A percentile compares a stretch with the other conserved stretches of the same genome.
These are phyloP conservation scores for Wilcoxina mikolae DNA, from an alignment of 495 filamentous ascomycete genomes.

Conservation along the genomic window DNA sequence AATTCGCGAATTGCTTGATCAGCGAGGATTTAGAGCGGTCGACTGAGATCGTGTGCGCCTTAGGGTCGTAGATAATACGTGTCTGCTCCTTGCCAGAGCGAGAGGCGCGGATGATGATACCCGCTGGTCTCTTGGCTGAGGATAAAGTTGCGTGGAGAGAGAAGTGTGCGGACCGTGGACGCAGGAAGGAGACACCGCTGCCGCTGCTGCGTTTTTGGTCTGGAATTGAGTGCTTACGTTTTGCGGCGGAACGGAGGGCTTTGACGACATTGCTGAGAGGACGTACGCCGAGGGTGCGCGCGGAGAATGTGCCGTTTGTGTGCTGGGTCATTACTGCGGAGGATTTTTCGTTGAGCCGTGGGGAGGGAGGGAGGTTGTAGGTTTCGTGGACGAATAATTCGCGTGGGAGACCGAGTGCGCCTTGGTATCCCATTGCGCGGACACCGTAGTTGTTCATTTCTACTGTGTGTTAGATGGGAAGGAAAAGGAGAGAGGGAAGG, in stretches of 20 bases:
- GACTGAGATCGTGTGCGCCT: slow-evolving; percentile 14
- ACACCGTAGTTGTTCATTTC: slow-evolving; percentile 30
- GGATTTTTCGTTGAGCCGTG: slow-evolving; percentile 15
- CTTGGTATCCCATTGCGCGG: slow-evolving; percentile 34
- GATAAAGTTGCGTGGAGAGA: slow-evolving; percentile 10
- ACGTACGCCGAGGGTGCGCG: slow-evolving; percentile 30
- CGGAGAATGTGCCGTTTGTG: slow-evolving; percentile 29
- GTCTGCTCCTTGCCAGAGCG: slow-evolving; percentile 23
- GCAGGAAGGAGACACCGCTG: slow-evolving; percentile 1
- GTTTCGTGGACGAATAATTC: slow-evolving; percentile 33
- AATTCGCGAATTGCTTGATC: slow-evolving; percentile 4
- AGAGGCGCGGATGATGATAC: slow-evolving; percentile 14
- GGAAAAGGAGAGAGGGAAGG: neutral
- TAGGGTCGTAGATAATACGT: slow-evolving; percentile 25
- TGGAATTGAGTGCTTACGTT: neutral
- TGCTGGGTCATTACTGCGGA: neutral
- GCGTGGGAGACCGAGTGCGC: slow-evolving; percentile 32
- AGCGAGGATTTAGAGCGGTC: slow-evolving; percentile 16
- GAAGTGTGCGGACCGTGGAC: slow-evolving; percentile 7
- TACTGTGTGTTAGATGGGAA: neutral
- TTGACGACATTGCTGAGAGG: slow-evolving; percentile 32
- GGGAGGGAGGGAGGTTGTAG: slow-evolving; percentile 25
- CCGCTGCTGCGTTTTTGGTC: neutral
- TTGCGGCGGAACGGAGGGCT: neutral
- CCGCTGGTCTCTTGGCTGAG: slow-evolving; percentile 4